phyloP scores from a whole-genome alignment of 257 asterid species.

The Thymus quinquecostatus region DNA sequence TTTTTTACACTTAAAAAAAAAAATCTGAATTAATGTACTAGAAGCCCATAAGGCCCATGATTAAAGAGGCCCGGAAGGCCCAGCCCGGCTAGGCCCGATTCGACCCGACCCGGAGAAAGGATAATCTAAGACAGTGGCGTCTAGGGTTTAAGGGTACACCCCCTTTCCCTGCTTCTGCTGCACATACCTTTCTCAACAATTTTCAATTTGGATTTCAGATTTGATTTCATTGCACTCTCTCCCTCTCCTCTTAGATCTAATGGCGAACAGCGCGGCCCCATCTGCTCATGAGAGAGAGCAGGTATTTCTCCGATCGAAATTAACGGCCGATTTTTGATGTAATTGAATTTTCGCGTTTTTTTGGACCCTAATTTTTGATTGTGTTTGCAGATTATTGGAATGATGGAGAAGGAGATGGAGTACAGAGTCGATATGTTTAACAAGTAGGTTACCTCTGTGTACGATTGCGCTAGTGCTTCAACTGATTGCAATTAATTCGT shows the following conservation, averaged over 20 bases:
- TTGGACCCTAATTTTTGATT: not conserved
- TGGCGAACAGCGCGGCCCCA: constrained; percentile 40
- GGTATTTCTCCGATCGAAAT: constrained; percentile 39
- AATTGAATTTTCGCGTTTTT: not conserved
- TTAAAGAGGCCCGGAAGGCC: too few species aligned
- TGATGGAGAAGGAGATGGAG: constrained; percentile 85
- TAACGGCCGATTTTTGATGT: not conserved
- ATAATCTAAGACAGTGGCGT: too few species aligned
- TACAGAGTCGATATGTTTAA: constrained; percentile 73
- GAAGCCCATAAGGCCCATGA: too few species aligned
- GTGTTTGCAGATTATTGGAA: constrained; percentile 52
- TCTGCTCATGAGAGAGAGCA: constrained; percentile 58
- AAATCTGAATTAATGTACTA: too few species aligned
- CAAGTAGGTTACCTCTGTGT: constrained; percentile 52
- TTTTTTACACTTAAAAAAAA: too few species aligned
- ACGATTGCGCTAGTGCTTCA: not conserved
- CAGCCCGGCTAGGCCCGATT: too few species aligned
- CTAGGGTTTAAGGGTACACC: constrained; percentile 35
- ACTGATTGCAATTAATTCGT: not conserved
- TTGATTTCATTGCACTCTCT: not conserved
- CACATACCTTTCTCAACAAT: not conserved
- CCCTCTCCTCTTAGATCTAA: constrained; percentile 27
- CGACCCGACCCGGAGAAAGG: too few species aligned
- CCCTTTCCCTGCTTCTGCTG: not conserved
- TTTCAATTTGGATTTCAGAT: constrained; percentile 19